Evolutionary conservation across 345 rosid species (phyloP), one percentile per base, ranked within the genome.

Genomic region (Viola odorata): DNA sequence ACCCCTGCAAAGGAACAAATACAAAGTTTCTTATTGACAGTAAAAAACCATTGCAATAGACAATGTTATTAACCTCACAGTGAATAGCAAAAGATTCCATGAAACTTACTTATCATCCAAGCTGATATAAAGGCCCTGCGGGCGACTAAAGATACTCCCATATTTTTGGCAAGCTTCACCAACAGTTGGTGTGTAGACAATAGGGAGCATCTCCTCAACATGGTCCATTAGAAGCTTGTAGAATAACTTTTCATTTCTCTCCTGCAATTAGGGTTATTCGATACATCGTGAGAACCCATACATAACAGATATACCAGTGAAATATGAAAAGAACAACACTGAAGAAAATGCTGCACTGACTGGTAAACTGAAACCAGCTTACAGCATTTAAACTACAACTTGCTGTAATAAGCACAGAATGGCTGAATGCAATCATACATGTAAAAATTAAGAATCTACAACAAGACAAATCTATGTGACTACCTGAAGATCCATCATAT

Each of bases 91-190:
- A 13, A 55, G 53, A 17, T 13, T 8, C 23, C 41, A 57, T 12
- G 50, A 53, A 66, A 60, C 78, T 64, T 73, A 92, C 98, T 87
- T 92, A 67, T 92, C 98, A 67, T 85, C 82, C 77, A 92, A 82
- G 74, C 98, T 92, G 76, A 89, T 89, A 63, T 82, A 92, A 55
- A 92, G 96, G 55, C 96, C 98, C 77, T 92, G 98, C 65, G 98
- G 98, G 56, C 96, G 96, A 69, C 84, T 73, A 67, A 87, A 92
- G 80, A 92, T 92, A 81, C 96, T 89, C 36, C 98, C 98, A 58
- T 92, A 92, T 72, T 89, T 89, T 77, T 89, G 96, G 84, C 96
- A 92, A 37, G 98, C 98, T 77, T 92, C 96, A 55, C 98, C 98
- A 58, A 92, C 98, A 2, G 98, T 92, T 16, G 97, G 98, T 70